Base-by-base conservation (phyloP, 129 eudicot species). In the Saposhnikovia divaricata region DNA sequence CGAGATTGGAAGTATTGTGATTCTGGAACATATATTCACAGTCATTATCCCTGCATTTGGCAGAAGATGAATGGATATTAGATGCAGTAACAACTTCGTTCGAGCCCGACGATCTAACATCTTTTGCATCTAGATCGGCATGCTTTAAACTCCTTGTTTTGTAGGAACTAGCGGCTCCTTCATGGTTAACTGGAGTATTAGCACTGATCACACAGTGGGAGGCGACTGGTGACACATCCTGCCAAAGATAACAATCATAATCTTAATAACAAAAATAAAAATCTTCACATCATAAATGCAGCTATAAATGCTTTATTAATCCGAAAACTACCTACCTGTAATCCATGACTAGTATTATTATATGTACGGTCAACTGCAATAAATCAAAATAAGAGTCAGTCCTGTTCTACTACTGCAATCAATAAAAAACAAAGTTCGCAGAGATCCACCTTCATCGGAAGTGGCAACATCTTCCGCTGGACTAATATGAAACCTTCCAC, bases 381-480 rank as follows among this genome's bases (percentile, higher is more conserved):
- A 42, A 75, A 80, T 18, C 11, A 79, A n/a, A 28, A 68, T 31
- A 38, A 87, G 69, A 55, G 82, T 78, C 50, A 76, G 75, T 37
- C 28, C 75, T 10, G 57, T 81, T 77, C 53, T 71, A 9, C 25
- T 50, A 76, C 70, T 44, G 80, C 73, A 37, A 74, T 21, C 21
- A 74, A 3, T 9, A 80, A 79, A n/a, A 43, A 48, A 74, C 57
- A 53, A 27, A 79, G 27, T 46, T 53, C 4, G 10, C 53, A 19
- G 53, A 65, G 38, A 81, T 92, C 87, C 80, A 94, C 98, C 81
- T 85, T 89, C 97, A 87, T 85, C 87, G 34, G 96, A 92, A 77
- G 92, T 90, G 83, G 91, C 93, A 87, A 85, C 86, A 81, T 80
- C 90, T 80, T 94, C 96, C 59, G 79, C 68, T 14, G 74, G 85